These are phyloP conservation scores for Fraxinus cuspidata DNA, from an alignment of 257 asterid species.

Conservation along the genomic window DNA sequence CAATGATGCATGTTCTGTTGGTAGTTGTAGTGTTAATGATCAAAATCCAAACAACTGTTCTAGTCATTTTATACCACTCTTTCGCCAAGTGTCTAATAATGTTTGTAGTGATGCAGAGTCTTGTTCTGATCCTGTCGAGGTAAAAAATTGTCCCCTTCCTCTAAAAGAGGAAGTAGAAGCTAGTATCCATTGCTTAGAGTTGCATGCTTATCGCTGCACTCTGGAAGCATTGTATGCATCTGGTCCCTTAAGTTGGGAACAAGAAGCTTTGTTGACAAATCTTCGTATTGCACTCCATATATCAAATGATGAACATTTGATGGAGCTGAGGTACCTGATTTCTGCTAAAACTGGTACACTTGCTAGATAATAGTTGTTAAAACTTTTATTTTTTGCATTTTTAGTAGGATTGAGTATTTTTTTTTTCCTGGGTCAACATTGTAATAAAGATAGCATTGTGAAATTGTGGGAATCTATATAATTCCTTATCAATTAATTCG, in stretches of 20 bases:
- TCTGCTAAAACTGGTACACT: slow-evolving; percentile 52
- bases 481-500: slow-evolving; percentile 24
- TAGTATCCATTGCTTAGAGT: slow-evolving; percentile 69
- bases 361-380: slow-evolving; percentile 36
- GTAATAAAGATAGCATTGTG: slow-evolving; percentile 36
- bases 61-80: slow-evolving; percentile 32
- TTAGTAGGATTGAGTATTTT: no score
- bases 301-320: slow-evolving; percentile 91
- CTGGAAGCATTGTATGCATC: slow-evolving; percentile 71
- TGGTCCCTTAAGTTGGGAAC: slow-evolving; percentile 96
- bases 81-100: slow-evolving; percentile 42
- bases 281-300: slow-evolving; percentile 80
- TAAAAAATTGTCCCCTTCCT: slow-evolving; percentile 45
- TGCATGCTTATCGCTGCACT: slow-evolving; percentile 79
- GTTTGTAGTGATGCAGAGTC: slow-evolving; percentile 71
- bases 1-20: slow-evolving; percentile 71
- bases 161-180: slow-evolving; percentile 53
- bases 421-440: slow-evolving; percentile 26
- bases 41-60: slow-evolving; percentile 38
- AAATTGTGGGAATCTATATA: slow-evolving; percentile 37
- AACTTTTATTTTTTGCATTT: not conserved
- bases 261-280: slow-evolving; percentile 75
- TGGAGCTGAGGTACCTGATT: slow-evolving; percentile 68
- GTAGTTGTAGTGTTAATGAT: slow-evolving; percentile 73
- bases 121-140: slow-evolving; percentile 42